Percentiles rank a stretch among this genome's conserved stretches.
These are phyloP conservation scores for Stagonosporopsis chrysanthemi DNA, from an alignment of 2,329 filamentous ascomycete species.

Conservation along the genomic window DNA sequence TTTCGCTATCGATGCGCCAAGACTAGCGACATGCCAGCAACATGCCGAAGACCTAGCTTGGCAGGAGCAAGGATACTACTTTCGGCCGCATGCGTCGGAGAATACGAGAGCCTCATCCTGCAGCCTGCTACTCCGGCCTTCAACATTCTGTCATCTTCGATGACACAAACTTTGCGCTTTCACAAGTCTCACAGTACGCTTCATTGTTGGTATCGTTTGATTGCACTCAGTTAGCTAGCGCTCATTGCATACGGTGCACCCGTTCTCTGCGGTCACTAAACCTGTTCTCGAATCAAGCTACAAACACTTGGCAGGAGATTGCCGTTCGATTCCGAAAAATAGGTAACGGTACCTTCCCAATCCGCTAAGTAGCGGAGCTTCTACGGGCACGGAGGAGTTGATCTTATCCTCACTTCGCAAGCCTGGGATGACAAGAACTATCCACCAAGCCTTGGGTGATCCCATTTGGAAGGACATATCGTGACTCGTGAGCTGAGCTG, in stretches of 20 bases:
- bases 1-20: slow-evolving; percentile 3
- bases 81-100: background rate
- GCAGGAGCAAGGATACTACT: background rate
- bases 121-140: background rate
- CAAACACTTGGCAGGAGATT: background rate
- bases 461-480: background rate
- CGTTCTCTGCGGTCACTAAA: background rate
- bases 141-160: background rate
- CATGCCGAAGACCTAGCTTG: background rate
- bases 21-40: background rate
- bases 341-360: slow-evolving; percentile 5
- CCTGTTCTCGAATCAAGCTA: background rate
- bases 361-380: slow-evolving; percentile 4
- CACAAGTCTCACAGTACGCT: background rate
- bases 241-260: background rate
- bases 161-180: background rate
- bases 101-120: slow-evolving; percentile 7
- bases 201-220: background rate
- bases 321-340: background rate
- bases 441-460: slow-evolving; percentile 1
- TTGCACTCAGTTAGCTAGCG: background rate
- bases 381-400: background rate
- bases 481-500: too few relatives aligned
- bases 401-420: slow-evolving; percentile 4
- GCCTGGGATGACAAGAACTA: background rate